Conservation (phyloP, 169 alveolate genomes). For the Plasmodium relictum region DNA sequence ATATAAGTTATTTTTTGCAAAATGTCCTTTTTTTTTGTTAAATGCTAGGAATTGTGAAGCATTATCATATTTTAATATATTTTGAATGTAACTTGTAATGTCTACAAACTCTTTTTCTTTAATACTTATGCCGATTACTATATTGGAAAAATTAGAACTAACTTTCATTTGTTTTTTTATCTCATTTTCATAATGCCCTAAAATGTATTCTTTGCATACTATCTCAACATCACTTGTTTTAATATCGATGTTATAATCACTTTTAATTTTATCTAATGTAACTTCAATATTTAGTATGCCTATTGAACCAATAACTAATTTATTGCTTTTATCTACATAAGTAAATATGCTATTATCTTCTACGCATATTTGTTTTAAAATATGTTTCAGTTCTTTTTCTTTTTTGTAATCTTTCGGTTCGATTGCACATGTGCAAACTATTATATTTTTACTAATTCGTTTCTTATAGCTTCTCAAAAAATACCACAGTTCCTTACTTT, state of each 20-base stretch:
- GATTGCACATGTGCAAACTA: conserved; percentile 70
- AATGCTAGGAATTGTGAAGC: background rate
- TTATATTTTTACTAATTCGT: conserved; percentile 56
- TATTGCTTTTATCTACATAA: conserved; percentile 43
- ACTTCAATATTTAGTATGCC: conserved; percentile 77
- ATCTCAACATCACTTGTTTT: conserved; percentile 60
- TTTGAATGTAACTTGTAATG: conserved; percentile 39
- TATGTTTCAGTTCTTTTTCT: conserved; percentile 61
- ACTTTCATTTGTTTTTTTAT: conserved; percentile 64
- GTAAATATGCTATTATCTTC: conserved; percentile 70
- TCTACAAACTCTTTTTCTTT: conserved; percentile 71
- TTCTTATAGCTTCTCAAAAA: conserved; percentile 66
- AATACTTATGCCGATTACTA: conserved; percentile 42
- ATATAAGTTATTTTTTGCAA: too few relatives aligned
- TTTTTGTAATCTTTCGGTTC: conserved; percentile 69
- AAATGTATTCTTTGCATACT: conserved; percentile 52
- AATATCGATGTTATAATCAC: conserved; percentile 64
- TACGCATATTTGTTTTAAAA: conserved; percentile 51
- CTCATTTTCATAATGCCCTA: conserved; percentile 51
- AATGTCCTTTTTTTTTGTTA: too few relatives aligned
- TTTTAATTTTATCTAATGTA: conserved; percentile 53
- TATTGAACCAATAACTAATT: conserved; percentile 70
- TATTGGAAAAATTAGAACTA: conserved; percentile 26
- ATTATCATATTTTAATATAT: conserved; percentile 44
- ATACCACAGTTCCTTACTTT: conserved; percentile 62